Evolutionary conservation across 2,329 filamentous ascomycete species (phyloP).

Genomic region (Nannizzia gypsea): DNA sequence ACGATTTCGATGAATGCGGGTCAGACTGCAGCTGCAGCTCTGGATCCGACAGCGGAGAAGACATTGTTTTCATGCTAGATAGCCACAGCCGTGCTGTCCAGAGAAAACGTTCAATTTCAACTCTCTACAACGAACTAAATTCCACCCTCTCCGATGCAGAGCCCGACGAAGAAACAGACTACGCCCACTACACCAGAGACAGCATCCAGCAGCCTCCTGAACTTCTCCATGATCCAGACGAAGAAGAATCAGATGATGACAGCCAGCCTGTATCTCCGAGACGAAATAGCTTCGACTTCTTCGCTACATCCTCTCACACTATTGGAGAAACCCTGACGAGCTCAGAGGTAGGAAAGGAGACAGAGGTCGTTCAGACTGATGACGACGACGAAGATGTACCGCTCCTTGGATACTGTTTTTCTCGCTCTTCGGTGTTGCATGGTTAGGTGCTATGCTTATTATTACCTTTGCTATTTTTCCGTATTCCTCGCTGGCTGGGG

Average conservation of each 20-base stretch:
- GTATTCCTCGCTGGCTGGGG: not conserved
- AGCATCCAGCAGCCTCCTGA: conserved; percentile 57
- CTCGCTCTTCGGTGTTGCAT: not conserved
- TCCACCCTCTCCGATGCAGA: conserved; percentile 14
- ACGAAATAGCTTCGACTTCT: conserved; percentile 43
- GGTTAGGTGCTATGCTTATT: not conserved
- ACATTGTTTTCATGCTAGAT: conserved; percentile 7
- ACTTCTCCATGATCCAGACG: conserved; percentile 55
- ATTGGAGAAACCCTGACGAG: not conserved
- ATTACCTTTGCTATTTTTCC: not conserved
- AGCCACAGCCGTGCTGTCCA: not conserved
- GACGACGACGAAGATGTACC: not conserved
- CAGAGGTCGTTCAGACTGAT: not conserved
- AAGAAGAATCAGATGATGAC: conserved; percentile 54
- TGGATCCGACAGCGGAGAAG: not conserved
- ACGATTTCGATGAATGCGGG: conserved; percentile 17
- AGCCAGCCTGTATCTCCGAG: conserved; percentile 60
- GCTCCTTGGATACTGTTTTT: not conserved
- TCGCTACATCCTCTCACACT: conserved; percentile 29
- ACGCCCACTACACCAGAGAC: conserved; percentile 57
- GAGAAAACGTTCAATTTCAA: not conserved
- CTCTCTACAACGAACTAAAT: conserved; percentile 29
- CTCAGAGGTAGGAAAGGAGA: not conserved
- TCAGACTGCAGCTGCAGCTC: conserved; percentile 8
- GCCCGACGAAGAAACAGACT: conserved; percentile 41